Base-by-base conservation (phyloP, 225 moss, liverwort and hornwort species). In the Physcomitrium patens region DNA sequence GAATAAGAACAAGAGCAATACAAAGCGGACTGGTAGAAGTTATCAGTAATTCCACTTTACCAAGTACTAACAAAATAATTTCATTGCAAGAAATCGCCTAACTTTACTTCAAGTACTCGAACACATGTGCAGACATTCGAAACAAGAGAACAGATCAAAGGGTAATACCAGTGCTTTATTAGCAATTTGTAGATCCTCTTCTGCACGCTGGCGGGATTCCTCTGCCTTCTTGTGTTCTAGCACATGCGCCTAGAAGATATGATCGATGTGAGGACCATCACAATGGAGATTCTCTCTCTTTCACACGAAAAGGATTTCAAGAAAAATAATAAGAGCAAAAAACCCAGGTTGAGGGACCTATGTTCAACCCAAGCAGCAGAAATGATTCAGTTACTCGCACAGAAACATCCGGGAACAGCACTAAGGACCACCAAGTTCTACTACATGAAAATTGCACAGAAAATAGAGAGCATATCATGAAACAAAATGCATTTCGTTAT, bases 171-270 rank as follows among this genome's bases (percentile, higher is more conserved):
- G 79, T 66, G 87, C 76, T 79, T 84, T 79, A 20, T 83, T 82
- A 44, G 84, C 81, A 78, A 77, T 84, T 59, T 82, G 79, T 45
- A 84, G 86, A 71, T 92, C 94, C 79, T 80, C 77, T 71, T 92
- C 80, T 55, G 91, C 84, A 71, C 87, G 92, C 54, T 83, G 87
- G 67, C 91, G 90, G 28, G 89, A 87, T 69, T 92, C 91, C 63
- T 92, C 94, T 59, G 85, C 84, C 55, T 74, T 85, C 59, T 78
- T 84, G 50, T 86, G 89, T 81, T 94, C 94, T 78, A 86, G 84
- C 82, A 92, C 91, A 43, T 31, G 70, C 49, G 60, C 24, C 60
- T 67, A 54, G 24, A 52, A 72, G 65, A 47, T 43, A 73, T 23
- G 58, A 23, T 54, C 31, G n/a, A 50, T 10, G 56, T 22, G 31